Conservation (phyloP, 257 asterid species). For the Catharanthus roseus region DNA sequence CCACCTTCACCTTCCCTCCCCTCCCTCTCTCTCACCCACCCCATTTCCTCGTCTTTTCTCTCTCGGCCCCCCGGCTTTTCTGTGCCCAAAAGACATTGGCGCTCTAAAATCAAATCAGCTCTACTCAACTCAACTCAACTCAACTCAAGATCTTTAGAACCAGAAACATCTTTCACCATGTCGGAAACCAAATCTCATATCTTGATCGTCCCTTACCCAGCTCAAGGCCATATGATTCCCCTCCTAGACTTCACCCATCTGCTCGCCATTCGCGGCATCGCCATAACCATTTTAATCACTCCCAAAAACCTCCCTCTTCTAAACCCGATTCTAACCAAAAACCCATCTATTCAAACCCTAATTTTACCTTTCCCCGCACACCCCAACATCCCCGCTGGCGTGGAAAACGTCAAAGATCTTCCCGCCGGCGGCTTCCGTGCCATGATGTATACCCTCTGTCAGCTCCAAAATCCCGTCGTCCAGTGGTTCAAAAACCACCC, state of each 20-base stretch:
- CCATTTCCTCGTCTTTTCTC: no score
- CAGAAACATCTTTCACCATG: no score
- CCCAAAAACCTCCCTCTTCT: constrained; percentile 57
- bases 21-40: no score
- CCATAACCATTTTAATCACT: constrained; percentile 65
- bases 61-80: no score
- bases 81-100: no score
- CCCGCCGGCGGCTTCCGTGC: constrained; percentile 42
- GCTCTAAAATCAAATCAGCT: no score
- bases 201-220: constrained; percentile 77
- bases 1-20: no score
- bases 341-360: constrained; percentile 52
- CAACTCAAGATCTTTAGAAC: no score
- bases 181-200: constrained; percentile 35
- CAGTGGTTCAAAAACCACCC: constrained; percentile 57
- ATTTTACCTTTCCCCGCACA: constrained; percentile 59
- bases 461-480: constrained; percentile 36
- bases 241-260: constrained; percentile 58
- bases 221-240: constrained; percentile 87
- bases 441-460: constrained; percentile 42
- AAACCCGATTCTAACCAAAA: constrained; percentile 42
- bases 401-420: constrained; percentile 66
- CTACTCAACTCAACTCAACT: no score
- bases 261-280: constrained; percentile 44
- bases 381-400: constrained; percentile 55